Evolutionary conservation across 306 rosid species (phyloP), one percentile per base, ranked within the genome.

Genomic region (Rubus idaeus): DNA sequence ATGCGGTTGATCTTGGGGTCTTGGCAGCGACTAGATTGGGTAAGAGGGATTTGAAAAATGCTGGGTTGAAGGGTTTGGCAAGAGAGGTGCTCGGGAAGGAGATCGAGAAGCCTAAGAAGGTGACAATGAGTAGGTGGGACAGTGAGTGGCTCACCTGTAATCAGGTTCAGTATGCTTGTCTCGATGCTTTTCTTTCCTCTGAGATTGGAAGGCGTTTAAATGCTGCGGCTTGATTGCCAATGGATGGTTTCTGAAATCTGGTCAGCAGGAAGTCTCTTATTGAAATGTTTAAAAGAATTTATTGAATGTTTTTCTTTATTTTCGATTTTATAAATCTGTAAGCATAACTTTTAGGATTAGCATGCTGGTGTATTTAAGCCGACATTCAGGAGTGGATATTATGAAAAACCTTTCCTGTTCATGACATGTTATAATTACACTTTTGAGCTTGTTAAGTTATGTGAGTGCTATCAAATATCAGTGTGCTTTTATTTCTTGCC

Each of bases 41-140:
- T 10, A 1, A 10, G 44, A 8, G 35, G 6, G 75, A 84, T 4
- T 41, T 85, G 71, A 75, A 65, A 73, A 76, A 70, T 8, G 80
- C 83, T 17, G 91, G 89, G 73, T 74, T 88, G 75, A 85, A 76
- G 82, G 35, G 52, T 8, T 70, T 88, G 86, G 87, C 83, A 0
- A 26, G 30, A 11, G 75, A 21, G 52, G 72, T 86, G 3, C 81
- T 76, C 8, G 83, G 86, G 41, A 76, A 58, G 73, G 86, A 83
- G 75, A 11, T 88, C 13, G 12, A 67, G 16, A 88, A 88, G 83
- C 86, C 91, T 21, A 81, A 26, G 64, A 60, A 67, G 1, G 80
- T 88, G 17, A 85, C 89, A 35, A 4, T 83, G 89, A 81, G 91
- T 66, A 37, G 87, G 61, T 88, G 91, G 89, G 89, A 88, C 66